Evolutionary conservation across 768 basidiomycete species (phyloP).

Genomic region (Strobilomyces dryophilus): DNA sequence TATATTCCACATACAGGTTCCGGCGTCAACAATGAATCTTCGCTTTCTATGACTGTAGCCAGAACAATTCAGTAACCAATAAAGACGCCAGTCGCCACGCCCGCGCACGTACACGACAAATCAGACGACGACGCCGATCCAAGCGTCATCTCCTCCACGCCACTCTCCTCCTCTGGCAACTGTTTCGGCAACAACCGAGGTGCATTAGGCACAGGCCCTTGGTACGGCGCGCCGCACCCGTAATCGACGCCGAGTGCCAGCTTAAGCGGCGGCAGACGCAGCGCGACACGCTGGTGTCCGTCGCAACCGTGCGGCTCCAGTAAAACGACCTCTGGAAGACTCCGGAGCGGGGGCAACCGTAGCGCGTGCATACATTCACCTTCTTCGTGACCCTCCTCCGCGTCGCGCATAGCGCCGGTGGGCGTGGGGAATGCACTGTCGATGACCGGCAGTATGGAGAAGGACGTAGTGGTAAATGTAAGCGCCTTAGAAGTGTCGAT

Average conservation of each 20-base stretch:
- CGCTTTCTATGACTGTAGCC: conserved; percentile 9
- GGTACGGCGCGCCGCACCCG: neutral
- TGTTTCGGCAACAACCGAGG: conserved; percentile 23
- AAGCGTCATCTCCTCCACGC: conserved; percentile 16
- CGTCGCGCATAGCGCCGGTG: neutral
- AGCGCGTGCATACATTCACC: conserved; percentile 12
- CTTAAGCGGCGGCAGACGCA: conserved; percentile 14
- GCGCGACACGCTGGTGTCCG: neutral
- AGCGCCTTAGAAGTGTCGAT: conserved; percentile 42
- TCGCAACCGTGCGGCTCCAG: neutral
- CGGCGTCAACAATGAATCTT: conserved; percentile 6
- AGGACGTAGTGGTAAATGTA: conserved; percentile 33
- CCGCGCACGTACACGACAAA: conserved; percentile 13
- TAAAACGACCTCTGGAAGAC: conserved; percentile 7
- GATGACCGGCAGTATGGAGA: conserved; percentile 31
- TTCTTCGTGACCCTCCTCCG: neutral
- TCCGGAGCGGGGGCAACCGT: neutral
- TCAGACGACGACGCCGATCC: neutral
- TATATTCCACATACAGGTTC: conserved; percentile 13
- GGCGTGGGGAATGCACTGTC: neutral
- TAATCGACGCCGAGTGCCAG: conserved; percentile 1
- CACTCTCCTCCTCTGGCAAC: conserved; percentile 23
- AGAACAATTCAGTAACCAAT: neutral
- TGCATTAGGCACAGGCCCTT: conserved; percentile 16
- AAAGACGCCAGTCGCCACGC: neutral